Evolutionary conservation across 345 rosid species (phyloP), one percentile per base, ranked within the genome.

Genomic region (Eucalyptus brandiana): DNA sequence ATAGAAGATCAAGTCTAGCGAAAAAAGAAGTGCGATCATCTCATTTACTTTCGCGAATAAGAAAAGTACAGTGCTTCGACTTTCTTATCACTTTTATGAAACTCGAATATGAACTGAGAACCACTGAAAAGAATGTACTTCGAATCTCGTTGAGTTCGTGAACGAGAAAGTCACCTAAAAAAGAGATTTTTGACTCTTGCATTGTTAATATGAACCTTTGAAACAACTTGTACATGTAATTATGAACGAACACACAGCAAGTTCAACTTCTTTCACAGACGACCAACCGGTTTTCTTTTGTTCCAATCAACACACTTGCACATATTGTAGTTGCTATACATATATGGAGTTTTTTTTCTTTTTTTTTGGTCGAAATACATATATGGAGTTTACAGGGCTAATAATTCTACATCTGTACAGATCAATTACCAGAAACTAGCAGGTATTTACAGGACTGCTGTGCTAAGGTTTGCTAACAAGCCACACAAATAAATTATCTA

Each of bases 121-220:
- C 0, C 24, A 19, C 2, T 3, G 2, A 54, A 23, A 56, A 23
- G 0, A 56, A 56, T 9, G 0, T 24, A 56, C 8, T 24, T 56
- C 13, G 0, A 56, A 21, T 21, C 62, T 56, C 62, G 13, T 56
- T 56, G 9, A 1, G 1, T 24, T 10, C 13, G 1, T 24, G 13
- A 56, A 56, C 3, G 13, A 56, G 30, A 56, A 10, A 56, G 62
- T 56, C 24, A 56, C 30, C 26, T 0, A 54, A 23, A 26, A 56
- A 11, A 1, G 62, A 5, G 30, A 23, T 56, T 24, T 24, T 56
- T 23, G 62, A 24, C 62, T 56, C 62, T 23, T 1, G 3, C 13
- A 56, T 56, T 24, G 24, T 53, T 53, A 19, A 53, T 19, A 24
- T 53, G 58, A 53, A 53, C 81, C 44, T 72, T 10, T 19, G 18